phyloP scores from a whole-genome alignment of 2,329 filamentous ascomycete genomes.

The Epichloe festucae region DNA sequence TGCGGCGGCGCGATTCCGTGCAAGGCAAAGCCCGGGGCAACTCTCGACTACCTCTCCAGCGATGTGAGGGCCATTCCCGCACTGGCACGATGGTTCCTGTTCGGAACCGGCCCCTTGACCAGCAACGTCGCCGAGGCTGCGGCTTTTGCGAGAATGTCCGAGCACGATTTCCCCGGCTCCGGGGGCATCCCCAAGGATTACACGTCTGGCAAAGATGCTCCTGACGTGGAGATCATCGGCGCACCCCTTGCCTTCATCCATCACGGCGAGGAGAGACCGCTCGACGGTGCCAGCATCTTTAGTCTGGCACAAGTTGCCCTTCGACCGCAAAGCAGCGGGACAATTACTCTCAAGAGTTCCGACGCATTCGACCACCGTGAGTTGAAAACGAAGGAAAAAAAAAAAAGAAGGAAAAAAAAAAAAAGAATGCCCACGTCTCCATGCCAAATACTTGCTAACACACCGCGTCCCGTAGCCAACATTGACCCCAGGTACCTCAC shows the following conservation, averaged over 20 bases:
- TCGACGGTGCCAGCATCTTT: slow-evolving; percentile 4
- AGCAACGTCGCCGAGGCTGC: slow-evolving; percentile 10
- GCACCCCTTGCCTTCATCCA: slow-evolving; percentile 9
- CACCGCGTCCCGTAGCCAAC: slow-evolving; percentile 5
- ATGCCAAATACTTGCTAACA: not conserved
- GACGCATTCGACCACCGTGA: slow-evolving; percentile 11
- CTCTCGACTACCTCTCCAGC: slow-evolving; percentile 8
- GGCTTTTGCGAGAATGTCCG: slow-evolving; percentile 9
- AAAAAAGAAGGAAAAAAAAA: too few relatives aligned
- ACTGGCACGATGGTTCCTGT: slow-evolving; percentile 8
- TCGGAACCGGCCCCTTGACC: slow-evolving; percentile 8
- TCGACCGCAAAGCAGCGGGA: slow-evolving; percentile 9
- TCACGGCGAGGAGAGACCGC: slow-evolving; percentile 9
- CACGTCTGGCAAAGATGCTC: slow-evolving; percentile 7
- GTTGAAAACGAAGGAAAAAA: not conserved
- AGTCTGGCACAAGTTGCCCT: slow-evolving; percentile 6
- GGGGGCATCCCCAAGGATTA: slow-evolving; percentile 7
- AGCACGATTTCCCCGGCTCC: slow-evolving; percentile 4
- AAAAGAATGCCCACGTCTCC: not conserved
- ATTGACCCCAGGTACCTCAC: slow-evolving; percentile 11
- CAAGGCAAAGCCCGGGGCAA: slow-evolving; percentile 7
- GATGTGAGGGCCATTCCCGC: slow-evolving; percentile 8
- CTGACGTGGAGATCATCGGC: slow-evolving; percentile 9
- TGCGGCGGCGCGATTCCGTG: slow-evolving; percentile 6
- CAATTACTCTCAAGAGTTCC: slow-evolving; percentile 7